Conservation (phyloP, 73 alveolate genomes). For the Stentor coeruleus region DNA sequence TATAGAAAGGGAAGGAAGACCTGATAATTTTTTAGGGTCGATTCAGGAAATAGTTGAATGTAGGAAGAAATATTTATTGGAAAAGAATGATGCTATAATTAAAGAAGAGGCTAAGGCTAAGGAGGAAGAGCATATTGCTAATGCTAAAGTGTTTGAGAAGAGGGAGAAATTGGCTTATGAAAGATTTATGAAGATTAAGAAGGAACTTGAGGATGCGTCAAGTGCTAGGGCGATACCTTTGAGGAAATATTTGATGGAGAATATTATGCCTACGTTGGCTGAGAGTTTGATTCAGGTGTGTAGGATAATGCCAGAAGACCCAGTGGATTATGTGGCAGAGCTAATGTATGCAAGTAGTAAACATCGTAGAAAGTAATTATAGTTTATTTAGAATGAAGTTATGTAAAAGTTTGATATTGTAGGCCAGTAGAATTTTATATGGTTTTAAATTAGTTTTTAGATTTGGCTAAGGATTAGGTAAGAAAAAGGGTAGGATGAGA, state of each 20-base stretch:
- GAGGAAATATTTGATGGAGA: constrained; percentile 85
- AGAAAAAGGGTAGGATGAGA: too few species aligned
- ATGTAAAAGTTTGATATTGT: too few species aligned
- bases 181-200: constrained; percentile 71
- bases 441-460: too few species aligned
- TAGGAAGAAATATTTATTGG: neutral
- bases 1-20: constrained; percentile 39
- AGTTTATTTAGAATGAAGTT: too few species aligned
- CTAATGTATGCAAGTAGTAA: constrained; percentile 12
- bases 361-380: neutral
- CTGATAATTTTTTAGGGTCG: constrained; percentile 32
- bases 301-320: constrained; percentile 88
- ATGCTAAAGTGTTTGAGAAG: too few species aligned
- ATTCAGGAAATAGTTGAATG: constrained; percentile 5
- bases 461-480: too few species aligned
- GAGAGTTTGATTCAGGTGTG: constrained; percentile 90
- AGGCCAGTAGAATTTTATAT: too few species aligned
- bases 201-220: constrained; percentile 68
- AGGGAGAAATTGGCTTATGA: constrained; percentile 29
- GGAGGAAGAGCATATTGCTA: too few species aligned
- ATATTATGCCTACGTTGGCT: constrained; percentile 86
- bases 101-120: neutral
- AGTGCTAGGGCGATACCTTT: constrained; percentile 81
- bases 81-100: constrained; percentile 13
- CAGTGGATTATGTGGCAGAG: constrained; percentile 77